Base-by-base conservation (phyloP, 768 basidiomycete species). In the Sarcodon sp. region DNA sequence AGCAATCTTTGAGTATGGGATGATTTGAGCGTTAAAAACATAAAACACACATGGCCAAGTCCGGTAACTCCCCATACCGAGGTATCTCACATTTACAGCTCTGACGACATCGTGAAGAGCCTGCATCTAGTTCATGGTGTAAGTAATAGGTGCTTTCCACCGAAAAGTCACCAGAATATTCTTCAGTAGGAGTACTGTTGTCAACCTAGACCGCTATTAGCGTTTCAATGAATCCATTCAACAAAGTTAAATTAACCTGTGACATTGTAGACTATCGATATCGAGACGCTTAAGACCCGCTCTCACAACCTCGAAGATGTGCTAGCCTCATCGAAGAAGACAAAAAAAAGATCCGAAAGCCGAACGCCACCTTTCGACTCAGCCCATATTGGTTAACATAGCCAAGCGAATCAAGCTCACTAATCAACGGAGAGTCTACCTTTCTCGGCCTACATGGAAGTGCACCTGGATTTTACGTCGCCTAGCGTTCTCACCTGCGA, bases 211-310 rank as follows among this genome's bases (percentile, higher is more conserved):
- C 52, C 62, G 21, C 55, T 62, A 38, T 10, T 15, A 4, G 18
- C 16, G 27, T 33, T 50, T 50, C 65, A 11, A 65, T 57, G 31
- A 64, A 61, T 48, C 3, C 33, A 13, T 59, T 44, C 35, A 18
- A 46, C n/a, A 64, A 61, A 0, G 63, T 64, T 13, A 64, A 56
- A 12, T 49, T 44, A 8, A 47, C 7, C 27, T 48, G 68, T 51
- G 54, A 70, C 81, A 83, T 66, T 87, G 85, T 7, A 87, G 63
- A 1, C 87, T 63, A 56, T 88, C 87, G 55, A 89, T 70, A 43
- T 86, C 80, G 2, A 89, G 69, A 13, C 85, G 71, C 57, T 81
- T 62, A 50, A 88, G 61, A 41, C 76, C 77, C 12, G 66, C 63
- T 55, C 80, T 78, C 34, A 83, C 74, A 0, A 76, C 66, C 33